A percentile compares a stretch with the other conserved stretches of the same genome.
Evolutionary conservation across 1,139 yeast species (phyloP).

Genomic region (Blastobotrys ciferrii): DNA sequence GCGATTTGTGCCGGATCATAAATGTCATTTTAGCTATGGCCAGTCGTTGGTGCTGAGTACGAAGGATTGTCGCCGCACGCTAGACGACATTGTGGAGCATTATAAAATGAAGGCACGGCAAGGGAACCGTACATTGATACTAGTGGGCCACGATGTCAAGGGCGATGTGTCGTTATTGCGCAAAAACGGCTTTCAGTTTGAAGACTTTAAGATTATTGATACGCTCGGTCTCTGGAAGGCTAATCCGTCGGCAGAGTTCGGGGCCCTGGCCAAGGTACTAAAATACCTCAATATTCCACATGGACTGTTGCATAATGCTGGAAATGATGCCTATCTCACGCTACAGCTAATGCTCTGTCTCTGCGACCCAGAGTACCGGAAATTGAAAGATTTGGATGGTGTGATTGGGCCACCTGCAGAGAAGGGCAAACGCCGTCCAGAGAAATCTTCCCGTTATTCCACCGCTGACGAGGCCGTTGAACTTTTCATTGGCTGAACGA

Average conservation of each 20-base stretch:
- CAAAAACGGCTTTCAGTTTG: slow-evolving; percentile 48
- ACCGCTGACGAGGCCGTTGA: background rate
- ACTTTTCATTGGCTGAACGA: background rate
- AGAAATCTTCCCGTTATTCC: background rate
- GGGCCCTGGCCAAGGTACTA: slow-evolving; percentile 52
- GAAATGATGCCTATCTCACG: slow-evolving; percentile 79
- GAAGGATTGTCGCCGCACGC: slow-evolving; percentile 20
- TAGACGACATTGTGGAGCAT: slow-evolving; percentile 15
- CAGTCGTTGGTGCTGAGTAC: slow-evolving; percentile 21
- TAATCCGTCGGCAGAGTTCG: slow-evolving; percentile 45
- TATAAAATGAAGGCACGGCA: slow-evolving; percentile 20
- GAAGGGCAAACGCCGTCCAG: background rate
- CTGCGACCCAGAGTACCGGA: slow-evolving; percentile 47
- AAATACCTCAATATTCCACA: slow-evolving; percentile 56
- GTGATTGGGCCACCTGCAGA: background rate
- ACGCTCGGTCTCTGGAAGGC: slow-evolving; percentile 51
- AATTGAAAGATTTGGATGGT: slow-evolving; percentile 11
- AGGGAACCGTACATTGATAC: slow-evolving; percentile 32
- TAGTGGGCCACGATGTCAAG: slow-evolving; percentile 69
- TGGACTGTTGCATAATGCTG: slow-evolving; percentile 71
- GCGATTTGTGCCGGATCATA: slow-evolving; percentile 60
- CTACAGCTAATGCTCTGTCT: slow-evolving; percentile 51
- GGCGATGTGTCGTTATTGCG: slow-evolving; percentile 61
- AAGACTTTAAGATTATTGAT: slow-evolving; percentile 46
- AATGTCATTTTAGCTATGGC: slow-evolving; percentile 56